Evolutionary conservation across 345 rosid genomes (phyloP).

Genomic region (Hibiscus mutabilis): DNA sequence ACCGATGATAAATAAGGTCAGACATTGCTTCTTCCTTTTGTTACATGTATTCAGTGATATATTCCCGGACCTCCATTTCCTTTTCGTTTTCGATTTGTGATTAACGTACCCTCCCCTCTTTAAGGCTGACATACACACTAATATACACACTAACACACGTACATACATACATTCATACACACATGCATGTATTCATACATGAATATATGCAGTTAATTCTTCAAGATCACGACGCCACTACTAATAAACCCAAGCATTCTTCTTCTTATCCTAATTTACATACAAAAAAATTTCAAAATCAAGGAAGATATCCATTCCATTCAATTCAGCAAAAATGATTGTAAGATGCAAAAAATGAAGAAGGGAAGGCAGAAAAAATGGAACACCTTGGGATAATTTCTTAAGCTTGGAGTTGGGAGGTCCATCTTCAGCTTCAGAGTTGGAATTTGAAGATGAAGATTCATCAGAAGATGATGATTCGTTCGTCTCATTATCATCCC

Average conservation of each 20-base stretch:
- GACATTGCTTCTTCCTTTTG: neutral
- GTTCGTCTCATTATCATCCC: slow-evolving; percentile 35
- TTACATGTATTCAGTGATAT: neutral
- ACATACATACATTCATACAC: neutral
- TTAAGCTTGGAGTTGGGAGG: slow-evolving; percentile 16
- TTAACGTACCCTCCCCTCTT: neutral
- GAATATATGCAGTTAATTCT: no score
- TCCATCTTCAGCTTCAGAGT: slow-evolving; percentile 22
- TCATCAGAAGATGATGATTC: slow-evolving; percentile 33
- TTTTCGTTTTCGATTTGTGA: no score
- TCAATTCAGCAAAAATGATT: neutral
- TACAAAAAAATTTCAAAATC: neutral
- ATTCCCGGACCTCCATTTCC: no score
- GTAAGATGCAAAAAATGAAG: neutral
- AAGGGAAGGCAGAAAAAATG: neutral
- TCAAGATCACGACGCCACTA: no score
- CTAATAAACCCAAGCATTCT: neutral
- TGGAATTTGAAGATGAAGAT: slow-evolving; percentile 38
- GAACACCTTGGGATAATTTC: slow-evolving; percentile 22
- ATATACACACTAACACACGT: no score
- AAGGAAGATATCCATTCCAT: neutral
- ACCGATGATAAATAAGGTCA: neutral
- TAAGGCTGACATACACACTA: neutral
- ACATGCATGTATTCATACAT: neutral
- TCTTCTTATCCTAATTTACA: neutral